These are phyloP conservation scores for Blastobotrys proliferans DNA, from an alignment of 1,139 yeast genomes.

Conservation along the genomic window DNA sequence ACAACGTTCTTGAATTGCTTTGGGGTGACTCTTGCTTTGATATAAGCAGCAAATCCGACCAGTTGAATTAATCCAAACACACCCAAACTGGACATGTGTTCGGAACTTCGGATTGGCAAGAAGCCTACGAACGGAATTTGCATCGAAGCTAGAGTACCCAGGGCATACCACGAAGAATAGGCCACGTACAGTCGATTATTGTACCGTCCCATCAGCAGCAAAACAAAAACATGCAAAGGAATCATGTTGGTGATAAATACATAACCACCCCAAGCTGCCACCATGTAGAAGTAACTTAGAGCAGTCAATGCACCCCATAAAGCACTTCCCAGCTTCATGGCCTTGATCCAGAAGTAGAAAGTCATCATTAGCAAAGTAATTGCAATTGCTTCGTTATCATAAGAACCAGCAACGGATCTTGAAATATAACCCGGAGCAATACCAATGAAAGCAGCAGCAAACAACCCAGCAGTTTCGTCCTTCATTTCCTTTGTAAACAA, in stretches of 20 bases:
- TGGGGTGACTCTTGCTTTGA: constrained; percentile 68
- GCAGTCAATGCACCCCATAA: constrained; percentile 84
- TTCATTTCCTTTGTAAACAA: constrained; percentile 86
- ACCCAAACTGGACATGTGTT: constrained; percentile 98
- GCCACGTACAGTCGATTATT: constrained; percentile 79
- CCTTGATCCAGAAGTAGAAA: constrained; percentile 92
- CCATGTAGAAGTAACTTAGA: constrained; percentile 94
- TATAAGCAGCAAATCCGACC: constrained; percentile 80
- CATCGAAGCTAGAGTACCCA: constrained; percentile 97
- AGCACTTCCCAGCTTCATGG: constrained; percentile 85
- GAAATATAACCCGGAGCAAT: constrained; percentile 99
- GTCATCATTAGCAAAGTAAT: constrained; percentile 94
- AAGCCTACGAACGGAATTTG: constrained; percentile 99
- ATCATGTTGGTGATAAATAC: constrained; percentile 97
- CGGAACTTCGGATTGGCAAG: constrained; percentile 92
- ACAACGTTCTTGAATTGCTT: constrained; percentile 73
- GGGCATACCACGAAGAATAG: constrained; percentile 93
- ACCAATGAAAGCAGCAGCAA: constrained; percentile 93
- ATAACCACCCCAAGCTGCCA: constrained; percentile 99
- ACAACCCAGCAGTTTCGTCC: constrained; percentile 81
- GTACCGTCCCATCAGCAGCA: constrained; percentile 93
- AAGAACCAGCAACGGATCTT: constrained; percentile 97
- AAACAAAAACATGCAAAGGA: constrained; percentile 90
- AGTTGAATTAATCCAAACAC: constrained; percentile 93
- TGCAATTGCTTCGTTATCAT: constrained; percentile 98